Base-by-base conservation (phyloP, 306 rosid genomes). In the Spatholobus suberectus region DNA sequence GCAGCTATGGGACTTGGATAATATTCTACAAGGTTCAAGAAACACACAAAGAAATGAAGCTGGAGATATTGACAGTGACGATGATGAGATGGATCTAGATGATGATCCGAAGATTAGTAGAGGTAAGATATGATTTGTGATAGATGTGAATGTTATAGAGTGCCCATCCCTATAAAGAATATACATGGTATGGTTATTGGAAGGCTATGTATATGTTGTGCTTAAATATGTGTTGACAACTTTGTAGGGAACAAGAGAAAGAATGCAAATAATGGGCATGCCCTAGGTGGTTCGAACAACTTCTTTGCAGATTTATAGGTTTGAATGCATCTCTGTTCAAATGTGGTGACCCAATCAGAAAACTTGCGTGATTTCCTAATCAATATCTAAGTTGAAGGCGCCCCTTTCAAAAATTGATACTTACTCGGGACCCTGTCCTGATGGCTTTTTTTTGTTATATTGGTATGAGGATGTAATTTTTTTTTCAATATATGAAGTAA, bases 1-100 rank as follows among this genome's bases (percentile, higher is more conserved):
- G 75, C 92, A 93, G 97, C 84, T 91, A 59, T 93, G 97, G 97
- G 92, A 93, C 79, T 71, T 93, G 90, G 91, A 93, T 86, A 88
- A 80, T 47, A 21, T 90, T 69, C 84, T 93, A 77, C 91, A 89
- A 89, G 85, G 66, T 21, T 74, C 92, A 47, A 78, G 76, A 68
- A 81, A 63, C 65, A 38, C 89, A 41, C 68, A 37, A 57, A 71
- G 63, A 73, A 85, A 54, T 63, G 84, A 87, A 80, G 82, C 78
- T 55, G 81, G 70, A 34, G 78, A 8, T 2, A 37, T 29, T 44
- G 90, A 82, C 70, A 85, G 81, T 13, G 90, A 90, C 35, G 65
- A 73, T 29, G 91, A 91, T 78, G 93, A 85, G 37, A 91, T 93
- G 96, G 94, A 90, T 73, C 62, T 83, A 34, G 96, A 91, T 77